Evolutionary conservation across 257 asterid species (phyloP).

Genomic region (Galeopsis tetrahit): DNA sequence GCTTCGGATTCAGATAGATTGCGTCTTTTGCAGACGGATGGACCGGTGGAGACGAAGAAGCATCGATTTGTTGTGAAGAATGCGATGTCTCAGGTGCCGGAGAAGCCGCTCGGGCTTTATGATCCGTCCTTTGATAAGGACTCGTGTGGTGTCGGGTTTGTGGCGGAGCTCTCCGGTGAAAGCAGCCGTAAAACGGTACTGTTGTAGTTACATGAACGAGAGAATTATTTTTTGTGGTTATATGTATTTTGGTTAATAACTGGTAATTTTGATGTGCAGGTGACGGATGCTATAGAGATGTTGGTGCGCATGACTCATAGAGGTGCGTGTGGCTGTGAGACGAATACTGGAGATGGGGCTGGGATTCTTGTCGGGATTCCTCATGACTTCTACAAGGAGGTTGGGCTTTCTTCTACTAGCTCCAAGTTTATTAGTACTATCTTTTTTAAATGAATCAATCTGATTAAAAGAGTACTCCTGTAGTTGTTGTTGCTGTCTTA

Average conservation of each 20-base stretch:
- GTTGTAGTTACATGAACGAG: background rate
- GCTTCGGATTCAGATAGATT: constrained; percentile 44
- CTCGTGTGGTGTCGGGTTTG: constrained; percentile 98
- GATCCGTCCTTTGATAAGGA: constrained; percentile 95
- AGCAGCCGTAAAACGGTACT: constrained; percentile 93
- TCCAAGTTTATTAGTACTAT: background rate
- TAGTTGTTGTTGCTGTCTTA: background rate
- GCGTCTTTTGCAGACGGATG: constrained; percentile 64
- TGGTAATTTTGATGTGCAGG: constrained; percentile 49
- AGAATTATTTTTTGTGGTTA: background rate
- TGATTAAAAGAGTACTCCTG: background rate
- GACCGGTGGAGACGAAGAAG: constrained; percentile 62
- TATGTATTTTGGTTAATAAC: constrained; percentile 15
- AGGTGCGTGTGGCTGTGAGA: constrained; percentile 99
- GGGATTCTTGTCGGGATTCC: constrained; percentile 98
- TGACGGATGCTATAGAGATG: constrained; percentile 96
- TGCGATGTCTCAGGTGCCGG: constrained; percentile 87
- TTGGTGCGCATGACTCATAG: constrained; percentile 93
- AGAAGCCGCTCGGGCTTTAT: constrained; percentile 92
- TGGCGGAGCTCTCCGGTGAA: constrained; percentile 97
- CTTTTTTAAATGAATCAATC: background rate
- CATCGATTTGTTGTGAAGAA: constrained; percentile 59
- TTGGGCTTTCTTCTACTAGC: constrained; percentile 31
- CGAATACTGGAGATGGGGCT: constrained; percentile 99
- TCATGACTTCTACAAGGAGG: constrained; percentile 88